Evolutionary conservation across 345 rosid genomes (phyloP).

Genomic region (Tarenaya hassleriana): DNA sequence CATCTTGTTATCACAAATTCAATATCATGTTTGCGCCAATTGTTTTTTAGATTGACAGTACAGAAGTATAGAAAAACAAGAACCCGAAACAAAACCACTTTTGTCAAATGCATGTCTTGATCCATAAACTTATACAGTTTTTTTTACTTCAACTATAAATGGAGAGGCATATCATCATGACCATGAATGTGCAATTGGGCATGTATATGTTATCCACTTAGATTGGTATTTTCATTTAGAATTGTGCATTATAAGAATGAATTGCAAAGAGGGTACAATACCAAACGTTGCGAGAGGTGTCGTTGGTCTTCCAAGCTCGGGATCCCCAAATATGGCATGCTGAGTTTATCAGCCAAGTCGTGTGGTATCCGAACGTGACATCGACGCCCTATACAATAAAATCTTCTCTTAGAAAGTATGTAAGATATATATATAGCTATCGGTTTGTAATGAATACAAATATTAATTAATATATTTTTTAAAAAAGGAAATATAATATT

Average conservation of each 20-base stretch:
- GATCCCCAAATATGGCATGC: constrained; percentile 86
- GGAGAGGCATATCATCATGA: too few relatives aligned
- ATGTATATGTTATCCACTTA: too few relatives aligned
- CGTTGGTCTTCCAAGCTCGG: constrained; percentile 74
- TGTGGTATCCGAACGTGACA: constrained; percentile 49
- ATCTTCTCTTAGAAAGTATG: background rate
- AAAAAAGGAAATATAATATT: background rate
- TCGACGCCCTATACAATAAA: constrained; percentile 51
- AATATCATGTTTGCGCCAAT: background rate
- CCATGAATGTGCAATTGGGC: too few relatives aligned
- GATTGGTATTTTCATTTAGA: background rate
- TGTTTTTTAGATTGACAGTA: too few relatives aligned
- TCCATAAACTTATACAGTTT: too few relatives aligned
- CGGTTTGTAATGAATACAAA: background rate
- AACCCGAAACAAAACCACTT: too few relatives aligned
- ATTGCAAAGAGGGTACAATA: constrained; percentile 16
- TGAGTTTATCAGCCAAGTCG: constrained; percentile 83
- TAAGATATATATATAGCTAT: background rate
- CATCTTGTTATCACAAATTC: background rate
- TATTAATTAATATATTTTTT: background rate
- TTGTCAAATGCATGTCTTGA: too few relatives aligned
- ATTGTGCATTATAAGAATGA: background rate
- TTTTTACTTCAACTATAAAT: too few relatives aligned
- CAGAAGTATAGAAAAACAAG: too few relatives aligned
- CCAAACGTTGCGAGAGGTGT: constrained; percentile 78